These are phyloP conservation scores for Rhipidocladum racemiflorum DNA, from an alignment of 176 grass and related monocot genomes.

Conservation along the genomic window DNA sequence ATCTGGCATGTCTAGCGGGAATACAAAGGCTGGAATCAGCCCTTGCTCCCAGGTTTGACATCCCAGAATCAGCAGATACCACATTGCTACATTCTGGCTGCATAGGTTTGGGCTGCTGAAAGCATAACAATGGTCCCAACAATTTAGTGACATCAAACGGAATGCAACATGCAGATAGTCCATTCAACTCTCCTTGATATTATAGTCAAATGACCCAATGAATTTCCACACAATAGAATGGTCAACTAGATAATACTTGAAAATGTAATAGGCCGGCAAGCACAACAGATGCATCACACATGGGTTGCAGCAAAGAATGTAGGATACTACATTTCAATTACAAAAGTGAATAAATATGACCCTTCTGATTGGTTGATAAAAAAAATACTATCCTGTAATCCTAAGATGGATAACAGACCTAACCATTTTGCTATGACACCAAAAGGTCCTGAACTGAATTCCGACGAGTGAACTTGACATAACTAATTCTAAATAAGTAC, in stretches of 20 bases:
- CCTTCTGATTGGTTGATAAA: background rate
- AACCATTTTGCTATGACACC: background rate
- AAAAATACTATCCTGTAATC: background rate
- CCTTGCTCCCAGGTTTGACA: constrained; percentile 53
- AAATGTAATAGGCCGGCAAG: background rate
- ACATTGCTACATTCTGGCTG: constrained; percentile 47
- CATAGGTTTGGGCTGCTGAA: constrained; percentile 49
- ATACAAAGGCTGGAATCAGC: constrained; percentile 63
- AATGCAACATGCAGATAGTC: background rate
- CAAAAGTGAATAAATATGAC: background rate
- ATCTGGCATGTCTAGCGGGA: constrained; percentile 62
- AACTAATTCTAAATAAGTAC: background rate
- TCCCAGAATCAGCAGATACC: constrained; percentile 55
- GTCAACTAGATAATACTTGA: background rate
- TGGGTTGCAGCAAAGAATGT: background rate
- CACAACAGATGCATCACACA: background rate
- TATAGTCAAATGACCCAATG: background rate
- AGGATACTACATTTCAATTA: background rate
- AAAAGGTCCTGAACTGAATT: constrained; percentile 20
- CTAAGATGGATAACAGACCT: background rate
- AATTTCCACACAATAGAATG: background rate
- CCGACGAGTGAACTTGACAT: constrained; percentile 3
- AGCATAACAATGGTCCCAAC: constrained; percentile 4
- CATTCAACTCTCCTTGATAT: background rate
- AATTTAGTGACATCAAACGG: constrained; percentile 11